Conservation (phyloP, 352 stramenopile genomes). For the Thalassiosira allenii region DNA sequence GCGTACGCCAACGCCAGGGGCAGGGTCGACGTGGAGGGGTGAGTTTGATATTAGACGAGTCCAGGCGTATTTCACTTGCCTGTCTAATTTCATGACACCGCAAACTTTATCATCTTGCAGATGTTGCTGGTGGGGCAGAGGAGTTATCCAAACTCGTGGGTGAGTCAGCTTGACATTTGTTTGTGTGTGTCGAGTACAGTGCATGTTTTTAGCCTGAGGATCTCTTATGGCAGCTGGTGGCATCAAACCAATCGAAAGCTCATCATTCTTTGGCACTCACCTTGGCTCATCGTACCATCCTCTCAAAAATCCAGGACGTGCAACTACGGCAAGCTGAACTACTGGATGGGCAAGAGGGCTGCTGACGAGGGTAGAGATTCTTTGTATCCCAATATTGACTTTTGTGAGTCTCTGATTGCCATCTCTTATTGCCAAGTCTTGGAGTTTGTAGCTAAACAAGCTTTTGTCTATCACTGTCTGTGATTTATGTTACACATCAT, state of each 20-base stretch:
- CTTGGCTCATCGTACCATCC: too few species aligned
- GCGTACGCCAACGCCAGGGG: conserved; percentile 55
- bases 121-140: conserved; percentile 45
- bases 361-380: conserved; percentile 36
- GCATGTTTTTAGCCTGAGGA: not conserved
- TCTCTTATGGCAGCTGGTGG: too few species aligned
- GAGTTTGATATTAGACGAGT: not conserved
- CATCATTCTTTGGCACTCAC: too few species aligned
- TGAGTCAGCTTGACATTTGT: not conserved
- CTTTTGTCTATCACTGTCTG: too few species aligned
- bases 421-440: too few species aligned
- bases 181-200: not conserved
- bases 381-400: conserved; percentile 61
- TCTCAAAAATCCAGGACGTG: conserved; percentile 41
- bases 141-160: conserved; percentile 40
- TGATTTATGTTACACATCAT: too few species aligned
- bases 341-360: conserved; percentile 47
- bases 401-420: too few species aligned
- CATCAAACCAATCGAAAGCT: too few species aligned
- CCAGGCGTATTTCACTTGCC: not conserved
- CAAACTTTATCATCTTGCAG: too few species aligned
- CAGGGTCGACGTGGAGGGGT: conserved; percentile 64
- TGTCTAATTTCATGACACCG: too few species aligned
- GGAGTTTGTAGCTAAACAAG: too few species aligned
- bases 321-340: conserved; percentile 70